A percentile compares a stretch with the other conserved stretches of the same genome.
These are phyloP conservation scores for Vanderwaltozyma yarrowii DNA, from an alignment of 805 yeast genomes.

Conservation along the genomic window DNA sequence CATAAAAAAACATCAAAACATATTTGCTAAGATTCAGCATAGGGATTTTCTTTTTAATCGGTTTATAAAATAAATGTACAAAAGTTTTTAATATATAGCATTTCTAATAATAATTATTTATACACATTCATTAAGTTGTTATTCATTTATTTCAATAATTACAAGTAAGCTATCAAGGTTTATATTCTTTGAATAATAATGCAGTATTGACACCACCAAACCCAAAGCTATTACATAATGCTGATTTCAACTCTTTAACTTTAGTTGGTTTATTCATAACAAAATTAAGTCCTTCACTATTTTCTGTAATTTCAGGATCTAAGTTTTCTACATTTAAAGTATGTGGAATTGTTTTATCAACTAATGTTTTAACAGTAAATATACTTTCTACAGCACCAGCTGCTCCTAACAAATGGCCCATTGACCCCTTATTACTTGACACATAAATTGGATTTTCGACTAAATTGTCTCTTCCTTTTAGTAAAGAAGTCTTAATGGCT, in stretches of 20 bases:
- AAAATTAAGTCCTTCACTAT: conserved; percentile 37
- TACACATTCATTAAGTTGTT: neutral
- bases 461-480: conserved; percentile 13
- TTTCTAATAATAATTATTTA: neutral
- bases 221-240: conserved; percentile 86
- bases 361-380: conserved; percentile 60
- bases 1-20: too few species aligned
- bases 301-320: conserved; percentile 27
- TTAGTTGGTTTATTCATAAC: conserved; percentile 40
- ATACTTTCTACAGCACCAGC: conserved; percentile 92
- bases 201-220: conserved; percentile 95
- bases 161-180: neutral
- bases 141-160: too few species aligned
- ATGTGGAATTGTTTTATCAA: conserved; percentile 57
- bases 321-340: conserved; percentile 54
- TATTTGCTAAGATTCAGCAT: neutral
- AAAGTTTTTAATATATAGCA: neutral
- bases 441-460: conserved; percentile 33
- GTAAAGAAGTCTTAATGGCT: conserved; percentile 44
- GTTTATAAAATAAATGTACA: too few species aligned
- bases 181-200: conserved; percentile 35
- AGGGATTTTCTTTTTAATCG: too few species aligned
- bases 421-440: conserved; percentile 82
- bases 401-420: conserved; percentile 92
- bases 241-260: conserved; percentile 38